Base-by-base conservation (phyloP, 75 land plant genomes). In the Cryptomeria japonica region DNA sequence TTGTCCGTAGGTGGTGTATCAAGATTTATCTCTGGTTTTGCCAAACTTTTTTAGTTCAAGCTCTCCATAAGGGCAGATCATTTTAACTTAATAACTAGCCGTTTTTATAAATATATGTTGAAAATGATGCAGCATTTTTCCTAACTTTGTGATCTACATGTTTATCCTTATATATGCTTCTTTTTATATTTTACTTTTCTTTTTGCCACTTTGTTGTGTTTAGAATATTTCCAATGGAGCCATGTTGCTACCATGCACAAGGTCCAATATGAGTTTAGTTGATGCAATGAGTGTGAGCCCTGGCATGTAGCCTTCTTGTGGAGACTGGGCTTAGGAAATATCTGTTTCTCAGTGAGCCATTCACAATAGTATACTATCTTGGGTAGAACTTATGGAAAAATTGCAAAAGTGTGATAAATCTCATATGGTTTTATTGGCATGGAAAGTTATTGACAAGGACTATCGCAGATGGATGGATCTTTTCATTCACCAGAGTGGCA, bases 401-500 rank as follows among this genome's bases (percentile, higher is more conserved):
- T n/a, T 44, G 47, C n/a, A 12, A n/a, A 25, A 41, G 31, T n/a
- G 49, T 82, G 51, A n/a, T 9, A 44, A 25, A 11, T 80, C 84
- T 22, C 61, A 25, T 39, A 13, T 41, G 28, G 25, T 12, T 37
- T 85, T 39, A 38, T 56, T 87, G 75, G 58, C 86, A 47, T 92
- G 92, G 70, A 93, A 85, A 89, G 92, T 91, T 95, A 91, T 91
- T 98, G 93, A 98, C 92, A 96, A 96, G 95, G 96, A 88, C 87
- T 73, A 87, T 93, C 96, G 88, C 99, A 98, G 99, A 93, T 93
- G 99, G 99, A 98, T 93, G 99, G 99, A 94, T 96, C 99, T 89
- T 98, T 98, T 95, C 99, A 98, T 98, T 97, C 99, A 96, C 99
- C 99, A 98, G 99, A 95, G 96, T 98, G 99, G 99, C 99, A 98